Conservation (phyloP, 768 basidiomycete species). For the Phylloporus rhodoxanthus region DNA sequence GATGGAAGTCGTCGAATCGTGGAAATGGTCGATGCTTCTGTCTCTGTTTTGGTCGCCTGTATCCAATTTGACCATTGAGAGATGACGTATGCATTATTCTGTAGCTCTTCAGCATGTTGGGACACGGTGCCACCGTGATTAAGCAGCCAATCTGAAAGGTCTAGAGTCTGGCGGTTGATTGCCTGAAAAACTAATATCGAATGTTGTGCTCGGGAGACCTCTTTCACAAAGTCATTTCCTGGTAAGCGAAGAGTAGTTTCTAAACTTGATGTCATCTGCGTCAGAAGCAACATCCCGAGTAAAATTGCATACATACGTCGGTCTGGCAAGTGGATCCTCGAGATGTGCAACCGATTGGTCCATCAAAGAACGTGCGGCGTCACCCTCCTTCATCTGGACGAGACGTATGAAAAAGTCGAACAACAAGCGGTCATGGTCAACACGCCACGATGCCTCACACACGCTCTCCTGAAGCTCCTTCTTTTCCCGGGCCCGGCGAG, state of each 20-base stretch:
- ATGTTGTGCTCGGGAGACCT: too few relatives aligned
- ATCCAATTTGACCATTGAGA: neutral
- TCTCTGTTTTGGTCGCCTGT: neutral
- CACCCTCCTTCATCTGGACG: neutral
- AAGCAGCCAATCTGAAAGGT: neutral
- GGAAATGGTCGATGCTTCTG: neutral
- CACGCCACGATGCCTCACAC: neutral
- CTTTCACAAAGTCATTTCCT: neutral
- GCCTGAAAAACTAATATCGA: neutral
- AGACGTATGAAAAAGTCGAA: conserved; percentile 10
- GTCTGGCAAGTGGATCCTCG: neutral
- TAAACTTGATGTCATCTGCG: neutral
- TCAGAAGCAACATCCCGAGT: neutral
- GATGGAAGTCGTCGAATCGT: neutral
- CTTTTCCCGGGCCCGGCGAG: too few relatives aligned
- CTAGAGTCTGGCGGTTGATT: too few relatives aligned
- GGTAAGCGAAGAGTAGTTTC: neutral
- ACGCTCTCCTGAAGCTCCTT: too few relatives aligned
- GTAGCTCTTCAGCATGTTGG: neutral
- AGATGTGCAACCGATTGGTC: neutral
- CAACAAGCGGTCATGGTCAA: conserved; percentile 8
- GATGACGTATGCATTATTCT: neutral
- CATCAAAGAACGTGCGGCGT: neutral
- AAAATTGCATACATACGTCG: neutral
- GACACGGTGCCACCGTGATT: neutral